phyloP scores from a whole-genome alignment of 257 asterid genomes.

The Nicotiana otophora region DNA sequence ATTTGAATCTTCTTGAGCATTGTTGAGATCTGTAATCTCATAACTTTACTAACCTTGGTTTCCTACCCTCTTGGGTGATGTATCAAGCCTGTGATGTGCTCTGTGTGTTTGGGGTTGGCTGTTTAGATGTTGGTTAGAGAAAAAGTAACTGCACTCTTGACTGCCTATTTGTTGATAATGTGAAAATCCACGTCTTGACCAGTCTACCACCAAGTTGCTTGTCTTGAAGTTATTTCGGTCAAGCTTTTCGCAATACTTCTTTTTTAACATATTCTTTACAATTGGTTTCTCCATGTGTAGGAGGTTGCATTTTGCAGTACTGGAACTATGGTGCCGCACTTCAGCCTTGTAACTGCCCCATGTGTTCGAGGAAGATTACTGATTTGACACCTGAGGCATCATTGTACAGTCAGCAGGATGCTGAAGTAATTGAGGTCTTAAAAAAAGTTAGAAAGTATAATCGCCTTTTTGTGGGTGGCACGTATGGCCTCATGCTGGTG shows the following conservation, averaged over 20 bases:
- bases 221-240: neutral
- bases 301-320: conserved; percentile 74
- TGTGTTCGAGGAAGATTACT: conserved; percentile 61
- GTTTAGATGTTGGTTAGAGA: neutral
- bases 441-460: conserved; percentile 50
- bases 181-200: neutral
- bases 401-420: conserved; percentile 32
- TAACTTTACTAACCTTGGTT: neutral
- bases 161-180: neutral
- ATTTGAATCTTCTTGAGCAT: neutral
- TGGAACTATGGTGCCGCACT: conserved; percentile 65
- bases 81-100: neutral
- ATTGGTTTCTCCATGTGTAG: conserved; percentile 24
- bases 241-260: neutral
- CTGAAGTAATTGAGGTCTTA: conserved; percentile 43
- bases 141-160: neutral
- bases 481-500: conserved; percentile 56
- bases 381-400: conserved; percentile 62
- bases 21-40: neutral
- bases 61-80: neutral
- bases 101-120: neutral
- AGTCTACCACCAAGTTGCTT: neutral
- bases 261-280: neutral
- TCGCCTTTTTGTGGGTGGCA: conserved; percentile 63
- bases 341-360: conserved; percentile 80